A percentile compares a stretch with the other conserved stretches of the same genome.
phyloP scores from a whole-genome alignment of 306 rosid genomes.

The Cucumis melo region DNA sequence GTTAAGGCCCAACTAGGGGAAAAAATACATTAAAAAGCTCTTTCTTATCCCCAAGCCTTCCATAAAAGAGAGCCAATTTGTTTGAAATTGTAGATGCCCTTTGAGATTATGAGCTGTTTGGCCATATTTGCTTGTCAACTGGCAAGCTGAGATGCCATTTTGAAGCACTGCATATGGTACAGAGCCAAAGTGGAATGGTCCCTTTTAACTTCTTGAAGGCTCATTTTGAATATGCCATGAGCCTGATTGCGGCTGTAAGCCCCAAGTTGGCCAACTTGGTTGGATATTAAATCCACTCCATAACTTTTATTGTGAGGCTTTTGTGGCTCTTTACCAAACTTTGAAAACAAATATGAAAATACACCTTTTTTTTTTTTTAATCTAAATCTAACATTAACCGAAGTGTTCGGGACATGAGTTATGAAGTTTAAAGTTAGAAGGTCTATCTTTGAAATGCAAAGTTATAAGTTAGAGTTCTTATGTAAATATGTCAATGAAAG shows the following conservation, averaged over 20 bases:
- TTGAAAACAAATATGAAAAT: background rate
- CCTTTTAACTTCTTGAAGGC: background rate
- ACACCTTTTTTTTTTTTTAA: background rate
- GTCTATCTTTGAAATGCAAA: too few relatives aligned
- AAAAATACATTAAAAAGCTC: background rate
- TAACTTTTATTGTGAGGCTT: constrained; percentile 1
- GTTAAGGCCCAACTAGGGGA: background rate
- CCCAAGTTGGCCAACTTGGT: constrained; percentile 5
- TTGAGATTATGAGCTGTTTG: background rate
- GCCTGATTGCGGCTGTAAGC: background rate
- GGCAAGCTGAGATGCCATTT: constrained; percentile 1
- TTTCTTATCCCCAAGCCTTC: background rate
- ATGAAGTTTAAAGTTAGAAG: too few relatives aligned
- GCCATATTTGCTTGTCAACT: background rate
- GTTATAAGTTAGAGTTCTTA: too few relatives aligned
- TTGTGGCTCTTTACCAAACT: background rate
- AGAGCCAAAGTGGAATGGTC: background rate
- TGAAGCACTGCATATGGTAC: background rate
- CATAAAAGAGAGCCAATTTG: background rate
- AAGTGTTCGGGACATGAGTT: too few relatives aligned
- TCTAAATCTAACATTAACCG: too few relatives aligned
- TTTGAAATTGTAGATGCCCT: background rate
- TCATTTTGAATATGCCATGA: background rate
- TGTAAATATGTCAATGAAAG: too few relatives aligned
- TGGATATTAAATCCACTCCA: background rate